Base-by-base conservation (phyloP, 2,329 filamentous ascomycete species). In the Alternaria tenuissima region DNA sequence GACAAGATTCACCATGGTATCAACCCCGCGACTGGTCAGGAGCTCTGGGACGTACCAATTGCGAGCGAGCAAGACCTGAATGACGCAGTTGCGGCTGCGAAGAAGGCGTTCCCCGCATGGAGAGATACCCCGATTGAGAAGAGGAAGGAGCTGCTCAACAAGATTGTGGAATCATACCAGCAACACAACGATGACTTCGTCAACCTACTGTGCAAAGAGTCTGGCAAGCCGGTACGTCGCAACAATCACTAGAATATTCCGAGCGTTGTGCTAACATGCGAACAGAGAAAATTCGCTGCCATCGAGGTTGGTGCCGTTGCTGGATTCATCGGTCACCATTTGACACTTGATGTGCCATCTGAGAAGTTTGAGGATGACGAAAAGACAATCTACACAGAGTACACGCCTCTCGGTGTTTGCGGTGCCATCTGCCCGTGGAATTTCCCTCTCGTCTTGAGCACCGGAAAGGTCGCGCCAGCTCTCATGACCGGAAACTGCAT, bases 401-500 rank as follows among this genome's bases (percentile, higher is more conserved):
- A 81, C 72, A 79, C 77, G 16, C 81, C 82, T 24, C 75, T 84
- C 22, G 82, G 82, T 63, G 81, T 84, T 26, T 80, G 82, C 44
- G 78, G 24, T 58, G 75, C 73, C 20, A 77, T 78, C 53, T 71
- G 71, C 57, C 74, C 74, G 11, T 85, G 81, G 78, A 85, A 84
- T 74, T 83, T 84, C 61, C 86, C 87, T 5, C 72, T 89, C n/a
- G 69, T 83, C 22, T 74, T 87, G 3, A 81, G 80, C 6, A 71
- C 81, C 8, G 80, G 81, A 54, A 90, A 90, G 73, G 78, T 89
- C 26, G 83, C 81, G 1, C 84, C 86, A 0, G 85, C 85, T 2
- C 70, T 90, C 0, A 63, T 88, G 36, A 86, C 87, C 0, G 86
- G 86, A 9, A 87, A 87, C 62, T 75, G 78, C 14, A 75, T 88